These are phyloP conservation scores for Chrysanthemum seticuspe DNA, from an alignment of 129 eudicot genomes.

Conservation along the genomic window DNA sequence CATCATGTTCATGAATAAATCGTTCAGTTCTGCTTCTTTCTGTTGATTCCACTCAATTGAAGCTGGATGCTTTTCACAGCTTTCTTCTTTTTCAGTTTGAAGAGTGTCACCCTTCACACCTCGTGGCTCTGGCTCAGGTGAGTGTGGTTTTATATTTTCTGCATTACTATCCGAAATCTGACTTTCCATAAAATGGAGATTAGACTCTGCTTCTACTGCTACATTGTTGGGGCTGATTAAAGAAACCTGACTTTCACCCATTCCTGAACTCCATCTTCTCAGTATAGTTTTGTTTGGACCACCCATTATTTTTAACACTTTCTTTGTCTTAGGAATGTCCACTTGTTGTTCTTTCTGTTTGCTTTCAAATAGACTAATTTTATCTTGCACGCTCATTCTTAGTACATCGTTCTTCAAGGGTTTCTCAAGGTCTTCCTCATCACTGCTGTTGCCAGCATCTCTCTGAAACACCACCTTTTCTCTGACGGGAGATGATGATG, in stretches of 20 bases:
- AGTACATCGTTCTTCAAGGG: conserved; percentile 47
- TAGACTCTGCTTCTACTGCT: conserved; percentile 34
- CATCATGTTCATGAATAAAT: conserved; percentile 75
- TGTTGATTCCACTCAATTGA: conserved; percentile 84
- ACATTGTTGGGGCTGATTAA: conserved; percentile 18
- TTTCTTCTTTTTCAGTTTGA: conserved; percentile 39
- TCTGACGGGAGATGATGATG: conserved; percentile 37
- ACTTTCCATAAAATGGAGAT: not conserved
- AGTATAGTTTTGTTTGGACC: conserved; percentile 68
- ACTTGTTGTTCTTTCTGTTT: conserved; percentile 67
- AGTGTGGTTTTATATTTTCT: conserved; percentile 31
- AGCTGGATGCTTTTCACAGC: conserved; percentile 50
- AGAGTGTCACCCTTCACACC: conserved; percentile 26
- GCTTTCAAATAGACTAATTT: conserved; percentile 88
- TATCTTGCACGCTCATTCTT: conserved; percentile 92
- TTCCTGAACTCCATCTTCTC: conserved; percentile 97
- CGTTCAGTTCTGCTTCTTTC: conserved; percentile 82
- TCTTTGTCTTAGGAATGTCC: conserved; percentile 37
- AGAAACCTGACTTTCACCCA: conserved; percentile 54
- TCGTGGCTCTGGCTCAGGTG: conserved; percentile 27
- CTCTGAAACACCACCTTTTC: conserved; percentile 52
- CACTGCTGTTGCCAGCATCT: conserved; percentile 56
- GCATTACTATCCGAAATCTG: conserved; percentile 28
- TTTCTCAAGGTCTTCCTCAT: conserved; percentile 50
- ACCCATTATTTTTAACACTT: conserved; percentile 33